A percentile compares a stretch with the other conserved stretches of the same genome.
These are phyloP conservation scores for Entonaema liquescens DNA, from an alignment of 495 filamentous ascomycete species.

Conservation along the genomic window DNA sequence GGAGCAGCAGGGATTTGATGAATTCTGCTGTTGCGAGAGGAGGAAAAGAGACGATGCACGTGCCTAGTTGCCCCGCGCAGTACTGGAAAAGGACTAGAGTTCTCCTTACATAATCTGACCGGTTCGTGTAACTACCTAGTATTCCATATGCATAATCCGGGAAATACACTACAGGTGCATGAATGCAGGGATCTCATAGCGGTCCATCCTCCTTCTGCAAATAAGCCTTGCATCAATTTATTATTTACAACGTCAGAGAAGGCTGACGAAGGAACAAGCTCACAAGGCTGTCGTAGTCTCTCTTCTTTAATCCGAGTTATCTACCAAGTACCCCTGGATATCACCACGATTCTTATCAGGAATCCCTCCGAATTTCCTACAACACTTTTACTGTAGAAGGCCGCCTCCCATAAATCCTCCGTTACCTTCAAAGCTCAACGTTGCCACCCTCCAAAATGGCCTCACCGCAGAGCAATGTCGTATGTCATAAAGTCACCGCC, in stretches of 20 bases:
- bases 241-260: slow-evolving; percentile 40
- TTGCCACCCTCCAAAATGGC: slow-evolving; percentile 41
- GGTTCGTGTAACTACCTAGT: background rate
- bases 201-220: slow-evolving; percentile 14
- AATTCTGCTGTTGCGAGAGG: slow-evolving; percentile 2
- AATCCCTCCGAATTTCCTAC: background rate
- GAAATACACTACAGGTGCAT: background rate
- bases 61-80: slow-evolving; percentile 39
- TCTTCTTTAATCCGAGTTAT: background rate
- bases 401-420: background rate
- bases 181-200: slow-evolving; percentile 24
- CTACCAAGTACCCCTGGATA: slow-evolving; percentile 7
- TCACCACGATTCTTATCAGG: background rate
- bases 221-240: slow-evolving; percentile 22
- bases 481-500: slow-evolving; percentile 23
- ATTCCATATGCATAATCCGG: background rate
- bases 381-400: background rate
- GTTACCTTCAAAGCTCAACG: background rate
- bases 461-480: slow-evolving; percentile 41
- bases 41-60: slow-evolving; percentile 28
- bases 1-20: slow-evolving; percentile 1
- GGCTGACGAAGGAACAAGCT: slow-evolving; percentile 31
- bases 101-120: background rate
- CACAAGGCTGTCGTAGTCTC: slow-evolving; percentile 26
- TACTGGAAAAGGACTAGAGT: background rate